Evolutionary conservation across 140 eudicot species (phyloP), one percentile per base, ranked within the genome.

Genomic region (Artemisia princeps): DNA sequence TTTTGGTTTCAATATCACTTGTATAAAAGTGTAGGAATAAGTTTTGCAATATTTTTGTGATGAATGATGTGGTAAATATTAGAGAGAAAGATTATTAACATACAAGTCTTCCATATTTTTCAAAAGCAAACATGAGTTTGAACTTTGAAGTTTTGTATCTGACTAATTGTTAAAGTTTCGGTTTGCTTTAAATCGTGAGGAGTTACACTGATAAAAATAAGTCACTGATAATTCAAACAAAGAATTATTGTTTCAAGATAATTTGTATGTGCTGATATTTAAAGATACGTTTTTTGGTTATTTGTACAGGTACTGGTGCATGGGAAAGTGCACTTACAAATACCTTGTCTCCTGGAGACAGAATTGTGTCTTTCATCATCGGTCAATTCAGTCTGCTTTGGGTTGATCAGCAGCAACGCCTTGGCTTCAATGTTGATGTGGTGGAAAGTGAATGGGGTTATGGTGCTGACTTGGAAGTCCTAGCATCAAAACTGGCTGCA

Each of bases 281-380:
- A 62, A 53, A 17, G 49, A 67, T 67, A 19, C 14, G 13, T 14
- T 6, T 26, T 48, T 70, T 40, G 15, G 53, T 23, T 55, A 6
- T 57, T 57, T 33, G 44, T 57, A 23, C 76, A 94, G 99, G 99
- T 64, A 92, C 99, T 46, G 99, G 99, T 54, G 99, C 99, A 68
- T 92, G 95, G 96, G 99, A 92, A 77, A 92, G 99, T 79, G 99
- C 99, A 26, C 86, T 92, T 7, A 92, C 96, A 0, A 92, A 92
- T 79, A 92, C 99, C 0, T 60, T 92, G 50, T 92, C 99, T 22
- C 99, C 99, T 19, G 96, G 99, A 19, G 99, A 92, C 78, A 80
- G 94, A 63, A 88, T 71, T 26, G 82, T 92, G 55, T 88, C 99
- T 2, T 92, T 92, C 77, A 84, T 92, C 75, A 92, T 92, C 17